These are phyloP conservation scores for Coccomyxa sp. DNA, from an alignment of 139 green algal genomes.

Conservation along the genomic window DNA sequence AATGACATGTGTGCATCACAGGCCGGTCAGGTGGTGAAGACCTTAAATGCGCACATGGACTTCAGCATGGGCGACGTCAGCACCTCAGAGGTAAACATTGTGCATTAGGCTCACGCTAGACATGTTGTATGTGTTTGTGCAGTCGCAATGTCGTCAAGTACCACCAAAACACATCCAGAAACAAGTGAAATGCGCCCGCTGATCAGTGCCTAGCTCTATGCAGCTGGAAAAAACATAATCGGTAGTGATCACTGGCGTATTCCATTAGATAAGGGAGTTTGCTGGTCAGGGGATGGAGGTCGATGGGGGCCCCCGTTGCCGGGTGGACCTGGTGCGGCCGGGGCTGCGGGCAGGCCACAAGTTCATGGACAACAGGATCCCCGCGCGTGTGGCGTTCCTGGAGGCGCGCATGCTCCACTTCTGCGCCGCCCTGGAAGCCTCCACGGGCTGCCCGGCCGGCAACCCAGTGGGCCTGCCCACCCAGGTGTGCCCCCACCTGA, in stretches of 20 bases:
- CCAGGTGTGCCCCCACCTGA: slow-evolving; percentile 11
- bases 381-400: slow-evolving; percentile 10
- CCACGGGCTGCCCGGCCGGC: neutral
- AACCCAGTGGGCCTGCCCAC: slow-evolving; percentile 27
- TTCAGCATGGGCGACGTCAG: neutral
- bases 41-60: neutral
- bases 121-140: no score
- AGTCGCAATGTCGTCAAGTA: no score
- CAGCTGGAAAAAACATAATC: no score
- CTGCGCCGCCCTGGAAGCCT: slow-evolving; percentile 22
- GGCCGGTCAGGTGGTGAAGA: neutral
- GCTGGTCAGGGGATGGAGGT: neutral
- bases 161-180: no score
- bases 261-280: no score
- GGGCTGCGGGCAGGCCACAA: neutral
- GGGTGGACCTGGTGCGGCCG: neutral
- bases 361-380: neutral
- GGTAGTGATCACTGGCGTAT: no score
- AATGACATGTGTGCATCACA: neutral
- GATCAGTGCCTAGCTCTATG: no score
- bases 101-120: neutral
- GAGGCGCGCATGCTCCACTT: slow-evolving; percentile 40
- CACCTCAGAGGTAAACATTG: neutral
- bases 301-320: neutral
- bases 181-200: no score